phyloP scores from a whole-genome alignment of 2,329 filamentous ascomycete genomes.

The Fonsecaea monophora region DNA sequence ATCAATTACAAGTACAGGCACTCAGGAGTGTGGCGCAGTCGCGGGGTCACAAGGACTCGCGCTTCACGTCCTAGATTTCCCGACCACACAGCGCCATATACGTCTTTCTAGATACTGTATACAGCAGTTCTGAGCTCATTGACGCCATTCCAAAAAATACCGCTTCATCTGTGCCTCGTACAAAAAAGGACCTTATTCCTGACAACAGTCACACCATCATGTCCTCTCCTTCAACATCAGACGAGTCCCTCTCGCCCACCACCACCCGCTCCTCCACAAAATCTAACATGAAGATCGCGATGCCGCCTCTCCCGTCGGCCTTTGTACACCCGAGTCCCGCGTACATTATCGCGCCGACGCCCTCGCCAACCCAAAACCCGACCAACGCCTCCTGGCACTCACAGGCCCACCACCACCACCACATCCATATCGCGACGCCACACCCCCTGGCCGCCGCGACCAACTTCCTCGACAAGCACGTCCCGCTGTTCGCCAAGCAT shows the following conservation, averaged over 20 bases:
- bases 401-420: constrained; percentile 14
- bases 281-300: constrained; percentile 29
- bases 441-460: constrained; percentile 28
- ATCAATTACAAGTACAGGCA: background rate
- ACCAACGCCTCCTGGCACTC: constrained; percentile 18
- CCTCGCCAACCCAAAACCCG: constrained; percentile 25
- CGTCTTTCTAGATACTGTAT: background rate
- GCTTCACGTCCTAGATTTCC: constrained; percentile 6
- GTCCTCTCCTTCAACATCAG: constrained; percentile 2
- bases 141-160: too few species aligned
- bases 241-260: constrained; percentile 13
- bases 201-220: background rate
- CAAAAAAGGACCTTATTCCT: too few species aligned
- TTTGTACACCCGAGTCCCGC: constrained; percentile 22
- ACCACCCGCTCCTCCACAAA: constrained; percentile 23
- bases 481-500: constrained; percentile 33
- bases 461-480: constrained; percentile 33
- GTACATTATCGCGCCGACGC: constrained; percentile 23
- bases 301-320: constrained; percentile 24
- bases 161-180: too few species aligned
- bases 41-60: background rate
- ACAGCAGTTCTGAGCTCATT: too few species aligned
- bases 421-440: constrained; percentile 32
- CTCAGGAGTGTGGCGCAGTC: too few species aligned
- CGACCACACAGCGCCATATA: background rate